Evolutionary conservation across 2,329 filamentous ascomycete species (phyloP), one percentile per base, ranked within the genome.

Genomic region (Colletotrichum aenigma): DNA sequence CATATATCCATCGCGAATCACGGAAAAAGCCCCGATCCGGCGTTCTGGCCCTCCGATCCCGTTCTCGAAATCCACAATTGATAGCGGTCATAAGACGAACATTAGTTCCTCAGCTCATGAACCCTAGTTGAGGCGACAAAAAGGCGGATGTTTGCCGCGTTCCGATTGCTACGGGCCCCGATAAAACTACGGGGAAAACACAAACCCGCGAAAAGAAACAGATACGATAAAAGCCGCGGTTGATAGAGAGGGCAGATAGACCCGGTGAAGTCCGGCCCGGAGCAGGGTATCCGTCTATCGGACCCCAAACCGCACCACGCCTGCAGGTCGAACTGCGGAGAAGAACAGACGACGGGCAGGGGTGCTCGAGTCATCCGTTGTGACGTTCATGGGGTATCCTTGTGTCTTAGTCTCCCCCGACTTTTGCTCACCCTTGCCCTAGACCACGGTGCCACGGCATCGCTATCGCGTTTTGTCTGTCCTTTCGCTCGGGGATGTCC

Each of bases 201-300:
- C 28, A 38, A 6, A 58, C 16, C 34, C 30, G 21, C 21, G 9
- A 64, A 12, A 18, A 16, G 12, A 43, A 26, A 24, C 13, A 66
- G 36, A 75, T 71, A 66, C 55, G 64, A 24, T 18, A 52, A 24
- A 28, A 30, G 73, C 70, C 64, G 58, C 70, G 73, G 64, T 52
- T 64, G 70, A 75, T 75, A 26, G 15, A 62, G 30, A 52, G 61
- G 10, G n/a, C 9, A 43, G 55, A 38, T n/a, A 30, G 36, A 73
- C 55, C 74, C 70, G 74, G 74, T 36, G 56, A 75, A 73, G 58
- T 62, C 43, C 74, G 74, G 74, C 8, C 74, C 74, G 73, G 73
- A 48, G 28, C 21, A 24, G 18, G 21, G 43, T 16, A 68, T 61
- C 74, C 34, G 56, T 62, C 58, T 52, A 71, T 71, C 61, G 52